phyloP scores from a whole-genome alignment of 768 basidiomycete species.

The Hericium coralloides region DNA sequence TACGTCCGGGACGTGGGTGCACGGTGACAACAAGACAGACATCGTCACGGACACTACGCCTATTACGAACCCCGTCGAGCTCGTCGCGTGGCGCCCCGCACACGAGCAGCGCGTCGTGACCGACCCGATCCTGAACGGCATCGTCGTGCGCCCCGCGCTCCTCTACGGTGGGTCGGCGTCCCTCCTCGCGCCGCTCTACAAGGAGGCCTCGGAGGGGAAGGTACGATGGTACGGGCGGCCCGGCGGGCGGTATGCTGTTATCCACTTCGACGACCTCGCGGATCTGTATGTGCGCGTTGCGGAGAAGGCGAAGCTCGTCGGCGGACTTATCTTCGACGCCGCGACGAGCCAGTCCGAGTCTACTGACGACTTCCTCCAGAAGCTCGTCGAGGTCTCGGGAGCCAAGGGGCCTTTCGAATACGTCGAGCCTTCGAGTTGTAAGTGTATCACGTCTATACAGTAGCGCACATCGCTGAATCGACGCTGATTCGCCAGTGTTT shows the following conservation, averaged over 20 bases:
- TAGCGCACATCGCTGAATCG: too few relatives aligned
- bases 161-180: conserved; percentile 36
- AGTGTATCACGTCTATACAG: conserved; percentile 11
- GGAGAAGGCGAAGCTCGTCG: conserved; percentile 28
- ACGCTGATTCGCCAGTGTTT: background rate
- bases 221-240: conserved; percentile 28
- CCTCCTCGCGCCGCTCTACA: conserved; percentile 25
- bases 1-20: conserved; percentile 37
- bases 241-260: conserved; percentile 24
- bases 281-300: conserved; percentile 32
- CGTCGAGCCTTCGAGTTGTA: conserved; percentile 25
- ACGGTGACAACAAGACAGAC: conserved; percentile 27
- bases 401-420: conserved; percentile 27
- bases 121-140: conserved; percentile 27
- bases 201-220: conserved; percentile 20
- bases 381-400: conserved; percentile 30
- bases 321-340: conserved; percentile 33
- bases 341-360: conserved; percentile 32
- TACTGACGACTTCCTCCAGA: conserved; percentile 30
- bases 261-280: conserved; percentile 39
- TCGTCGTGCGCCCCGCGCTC: conserved; percentile 36
- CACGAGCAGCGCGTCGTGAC: conserved; percentile 25
- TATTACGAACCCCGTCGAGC: background rate
- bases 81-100: conserved; percentile 26
- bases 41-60: conserved; percentile 28